Evolutionary conservation across 1,139 yeast genomes (phyloP).

Genomic region (Magnusiomyces paraingens): DNA sequence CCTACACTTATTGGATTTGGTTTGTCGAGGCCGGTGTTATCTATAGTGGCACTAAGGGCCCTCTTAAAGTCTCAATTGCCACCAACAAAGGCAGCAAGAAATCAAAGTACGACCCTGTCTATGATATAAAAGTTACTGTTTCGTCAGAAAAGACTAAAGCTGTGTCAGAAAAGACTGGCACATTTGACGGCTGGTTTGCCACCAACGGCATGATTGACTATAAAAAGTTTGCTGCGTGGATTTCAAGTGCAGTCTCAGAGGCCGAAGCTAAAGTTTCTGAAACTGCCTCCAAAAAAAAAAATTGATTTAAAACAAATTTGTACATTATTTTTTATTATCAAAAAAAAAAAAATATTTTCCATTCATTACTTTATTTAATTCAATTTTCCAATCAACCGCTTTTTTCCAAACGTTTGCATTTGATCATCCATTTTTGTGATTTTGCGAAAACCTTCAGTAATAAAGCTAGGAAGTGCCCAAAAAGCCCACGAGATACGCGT

Average conservation of each 20-base stretch:
- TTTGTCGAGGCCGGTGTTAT: conserved; percentile 50
- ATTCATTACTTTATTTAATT: not conserved
- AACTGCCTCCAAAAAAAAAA: not conserved
- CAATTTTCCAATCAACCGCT: not conserved
- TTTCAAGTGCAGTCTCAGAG: conserved; percentile 12
- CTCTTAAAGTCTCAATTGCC: conserved; percentile 11
- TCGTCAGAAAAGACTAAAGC: conserved; percentile 7
- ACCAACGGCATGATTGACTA: conserved; percentile 26
- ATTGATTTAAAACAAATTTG: not conserved
- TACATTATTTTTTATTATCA: not conserved
- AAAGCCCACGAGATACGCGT: conserved; percentile 41
- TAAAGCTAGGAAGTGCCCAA: conserved; percentile 10
- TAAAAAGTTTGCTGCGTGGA: conserved; percentile 20
- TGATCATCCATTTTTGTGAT: not conserved
- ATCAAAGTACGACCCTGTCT: conserved; percentile 41
- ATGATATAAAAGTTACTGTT: conserved; percentile 35
- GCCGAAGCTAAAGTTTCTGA: conserved; percentile 1
- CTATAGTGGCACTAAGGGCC: conserved; percentile 45
- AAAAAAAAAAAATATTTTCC: not conserved
- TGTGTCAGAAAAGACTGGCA: conserved; percentile 11
- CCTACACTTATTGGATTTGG: conserved; percentile 44
- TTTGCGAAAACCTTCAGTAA: conserved; percentile 7
- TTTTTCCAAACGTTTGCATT: not conserved
- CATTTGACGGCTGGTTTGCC: conserved; percentile 27
- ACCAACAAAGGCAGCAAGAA: conserved; percentile 17